phyloP scores from a whole-genome alignment of 176 grass and related monocot genomes.

The Puya raimondii region DNA sequence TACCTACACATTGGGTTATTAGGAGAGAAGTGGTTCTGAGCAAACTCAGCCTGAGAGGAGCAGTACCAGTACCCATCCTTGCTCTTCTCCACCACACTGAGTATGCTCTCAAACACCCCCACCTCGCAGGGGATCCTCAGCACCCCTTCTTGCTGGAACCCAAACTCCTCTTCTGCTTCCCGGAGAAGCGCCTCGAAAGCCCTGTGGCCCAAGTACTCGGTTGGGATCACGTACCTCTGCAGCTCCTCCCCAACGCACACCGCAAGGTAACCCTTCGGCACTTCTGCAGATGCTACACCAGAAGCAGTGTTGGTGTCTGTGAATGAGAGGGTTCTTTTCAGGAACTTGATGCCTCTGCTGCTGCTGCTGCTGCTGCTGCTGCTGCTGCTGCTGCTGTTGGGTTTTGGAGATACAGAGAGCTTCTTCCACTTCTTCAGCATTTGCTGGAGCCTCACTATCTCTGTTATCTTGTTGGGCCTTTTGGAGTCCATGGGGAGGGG shows the following conservation, averaged over 20 bases:
- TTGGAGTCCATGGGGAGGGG: slow-evolving; percentile 19
- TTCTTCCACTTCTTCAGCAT: slow-evolving; percentile 99
- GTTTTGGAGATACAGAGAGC: slow-evolving; percentile 55
- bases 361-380: slow-evolving; percentile 33
- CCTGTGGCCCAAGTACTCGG: slow-evolving; percentile 48
- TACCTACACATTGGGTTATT: slow-evolving; percentile 45
- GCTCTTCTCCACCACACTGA: slow-evolving; percentile 45
- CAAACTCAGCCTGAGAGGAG: slow-evolving; percentile 32
- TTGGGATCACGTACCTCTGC: slow-evolving; percentile 71
- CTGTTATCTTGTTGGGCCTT: slow-evolving; percentile 92
- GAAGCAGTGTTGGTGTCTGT: slow-evolving; percentile 18
- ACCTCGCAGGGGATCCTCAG: slow-evolving; percentile 74
- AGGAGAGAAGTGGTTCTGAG: slow-evolving; percentile 14
- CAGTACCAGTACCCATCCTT: slow-evolving; percentile 42
- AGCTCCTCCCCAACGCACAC: slow-evolving; percentile 48
- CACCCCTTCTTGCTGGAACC: slow-evolving; percentile 70
- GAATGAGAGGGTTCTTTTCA: slow-evolving; percentile 82
- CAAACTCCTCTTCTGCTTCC: slow-evolving; percentile 81
- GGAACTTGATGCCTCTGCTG: slow-evolving; percentile 86
- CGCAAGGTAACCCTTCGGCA: slow-evolving; percentile 52
- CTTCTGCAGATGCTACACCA: slow-evolving; percentile 1
- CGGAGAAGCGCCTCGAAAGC: slow-evolving; percentile 48
- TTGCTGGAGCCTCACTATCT: slow-evolving; percentile 81
- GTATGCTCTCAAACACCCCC: slow-evolving; percentile 39
- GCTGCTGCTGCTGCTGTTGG: slow-evolving; percentile 7